A percentile compares a stretch with the other conserved stretches of the same genome.
Evolutionary conservation across 257 asterid species (phyloP).

Genomic region (Solanum pennellii): DNA sequence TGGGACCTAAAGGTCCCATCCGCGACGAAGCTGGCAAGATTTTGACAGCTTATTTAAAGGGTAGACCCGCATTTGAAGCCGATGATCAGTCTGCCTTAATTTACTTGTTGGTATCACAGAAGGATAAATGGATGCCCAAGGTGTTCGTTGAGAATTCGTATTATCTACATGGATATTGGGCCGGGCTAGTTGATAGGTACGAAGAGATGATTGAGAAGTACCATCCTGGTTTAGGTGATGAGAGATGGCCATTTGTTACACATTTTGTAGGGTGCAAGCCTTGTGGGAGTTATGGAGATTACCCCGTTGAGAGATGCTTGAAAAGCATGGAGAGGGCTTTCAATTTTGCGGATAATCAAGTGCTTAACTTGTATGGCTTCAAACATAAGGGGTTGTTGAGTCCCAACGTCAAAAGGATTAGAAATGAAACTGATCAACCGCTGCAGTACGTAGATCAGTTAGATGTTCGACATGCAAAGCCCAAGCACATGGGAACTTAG

Average conservation of each 20-base stretch:
- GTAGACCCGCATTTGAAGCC: conserved; percentile 84
- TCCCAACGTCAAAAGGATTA: conserved; percentile 74
- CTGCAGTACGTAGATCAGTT: conserved; percentile 65
- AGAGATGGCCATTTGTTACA: conserved; percentile 95
- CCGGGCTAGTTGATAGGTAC: conserved; percentile 72
- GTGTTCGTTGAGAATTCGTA: conserved; percentile 79
- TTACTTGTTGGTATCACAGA: conserved; percentile 55
- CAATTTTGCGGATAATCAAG: conserved; percentile 91
- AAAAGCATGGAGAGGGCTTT: conserved; percentile 91
- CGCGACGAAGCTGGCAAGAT: conserved; percentile 83
- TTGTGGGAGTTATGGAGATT: conserved; percentile 89
- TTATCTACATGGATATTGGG: conserved; percentile 91
- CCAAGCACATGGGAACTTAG: conserved; percentile 19
- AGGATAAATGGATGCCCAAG: conserved; percentile 59
- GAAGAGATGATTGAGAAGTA: conserved; percentile 95
- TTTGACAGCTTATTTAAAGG: conserved; percentile 74
- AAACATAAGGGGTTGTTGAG: conserved; percentile 89
- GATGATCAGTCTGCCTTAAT: conserved; percentile 93
- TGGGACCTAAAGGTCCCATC: conserved; percentile 81
- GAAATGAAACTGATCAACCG: conserved; percentile 71
- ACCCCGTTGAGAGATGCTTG: conserved; percentile 84
- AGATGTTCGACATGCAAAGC: conserved; percentile 57
- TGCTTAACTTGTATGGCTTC: conserved; percentile 73
- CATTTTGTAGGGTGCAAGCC: conserved; percentile 98
- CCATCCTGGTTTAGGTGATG: conserved; percentile 84